Evolutionary conservation across 2,329 filamentous ascomycete genomes (phyloP).

Genomic region (Colletotrichum caudatum): DNA sequence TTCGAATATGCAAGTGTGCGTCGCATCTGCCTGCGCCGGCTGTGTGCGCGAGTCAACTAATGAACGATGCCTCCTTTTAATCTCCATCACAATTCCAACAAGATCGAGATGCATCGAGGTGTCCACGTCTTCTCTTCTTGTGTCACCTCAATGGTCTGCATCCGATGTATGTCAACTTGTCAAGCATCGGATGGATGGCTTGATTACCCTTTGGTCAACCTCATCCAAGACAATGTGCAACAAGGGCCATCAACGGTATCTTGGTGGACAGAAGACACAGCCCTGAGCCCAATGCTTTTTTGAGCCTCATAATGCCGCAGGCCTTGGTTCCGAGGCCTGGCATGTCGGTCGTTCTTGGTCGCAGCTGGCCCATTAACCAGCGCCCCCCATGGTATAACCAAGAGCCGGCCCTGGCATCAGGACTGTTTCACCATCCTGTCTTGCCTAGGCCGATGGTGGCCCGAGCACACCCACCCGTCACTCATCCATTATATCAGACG

Average conservation of each 20-base stretch:
- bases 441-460: slow-evolving; percentile 26
- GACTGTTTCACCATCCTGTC: slow-evolving; percentile 34
- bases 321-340: neutral
- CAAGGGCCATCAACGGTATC: neutral
- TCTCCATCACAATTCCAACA: neutral
- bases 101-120: neutral
- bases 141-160: neutral
- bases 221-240: slow-evolving; percentile 8
- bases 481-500: slow-evolving; percentile 20
- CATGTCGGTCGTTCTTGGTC: neutral
- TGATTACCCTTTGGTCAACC: slow-evolving; percentile 1
- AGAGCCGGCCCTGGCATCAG: slow-evolving; percentile 36
- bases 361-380: neutral
- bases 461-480: slow-evolving; percentile 13
- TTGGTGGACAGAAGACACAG: no score
- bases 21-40: neutral
- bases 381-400: slow-evolving; percentile 2
- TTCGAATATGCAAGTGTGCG: neutral
- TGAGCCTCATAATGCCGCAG: slow-evolving; percentile 1
- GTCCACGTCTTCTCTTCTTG: neutral
- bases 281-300: neutral
- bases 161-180: no score
- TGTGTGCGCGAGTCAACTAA: neutral
- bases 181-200: slow-evolving; percentile 6
- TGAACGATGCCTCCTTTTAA: neutral